Percentiles rank a stretch among this genome's conserved stretches.
Conservation (phyloP, 2,329 filamentous ascomycete species). For the Phyllosticta citrichinensis region DNA sequence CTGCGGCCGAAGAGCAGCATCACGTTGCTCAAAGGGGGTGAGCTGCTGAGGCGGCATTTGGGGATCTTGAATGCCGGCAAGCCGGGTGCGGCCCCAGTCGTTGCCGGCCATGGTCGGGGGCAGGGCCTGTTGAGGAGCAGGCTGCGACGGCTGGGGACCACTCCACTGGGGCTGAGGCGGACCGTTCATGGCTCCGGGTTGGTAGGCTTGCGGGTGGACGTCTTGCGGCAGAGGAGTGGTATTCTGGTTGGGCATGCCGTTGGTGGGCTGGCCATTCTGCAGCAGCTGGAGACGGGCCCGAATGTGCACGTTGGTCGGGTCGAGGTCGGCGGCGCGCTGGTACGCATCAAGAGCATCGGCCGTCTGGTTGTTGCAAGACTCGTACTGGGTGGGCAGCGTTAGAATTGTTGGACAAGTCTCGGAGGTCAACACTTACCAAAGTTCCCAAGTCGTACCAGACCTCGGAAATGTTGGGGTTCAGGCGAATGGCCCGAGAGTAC, state of each 20-base stretch:
- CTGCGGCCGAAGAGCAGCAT: conserved; percentile 55
- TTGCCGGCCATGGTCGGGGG: conserved; percentile 42
- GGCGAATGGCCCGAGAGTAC: conserved; percentile 88
- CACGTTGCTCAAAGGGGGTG: conserved; percentile 74
- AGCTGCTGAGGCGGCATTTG: conserved; percentile 57
- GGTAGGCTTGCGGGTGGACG: conserved; percentile 90
- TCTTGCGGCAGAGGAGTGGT: conserved; percentile 86
- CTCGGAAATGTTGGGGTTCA: conserved; percentile 97
- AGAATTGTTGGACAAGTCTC: conserved; percentile 8
- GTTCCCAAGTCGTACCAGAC: conserved; percentile 99
- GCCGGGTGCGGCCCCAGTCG: conserved; percentile 51
- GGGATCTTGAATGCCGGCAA: conserved; percentile 65
- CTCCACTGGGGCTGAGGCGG: conserved; percentile 87
- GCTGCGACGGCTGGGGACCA: conserved; percentile 55
- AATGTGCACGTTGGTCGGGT: conserved; percentile 89
- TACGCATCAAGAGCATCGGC: conserved; percentile 94
- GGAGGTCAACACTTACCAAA: conserved; percentile 57
- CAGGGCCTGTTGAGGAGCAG: conserved; percentile 53
- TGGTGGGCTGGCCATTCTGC: conserved; percentile 63
- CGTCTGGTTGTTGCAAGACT: conserved; percentile 98
- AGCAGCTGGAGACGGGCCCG: conserved; percentile 87
- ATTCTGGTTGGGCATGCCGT: conserved; percentile 59
- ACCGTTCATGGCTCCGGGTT: conserved; percentile 69
- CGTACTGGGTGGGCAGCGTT: conserved; percentile 58
- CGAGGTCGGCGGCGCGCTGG: conserved; percentile 84